A percentile compares a stretch with the other conserved stretches of the same genome.
Evolutionary conservation across 2,329 filamentous ascomycete species (phyloP).

Genomic region (Fusarium proliferatum): DNA sequence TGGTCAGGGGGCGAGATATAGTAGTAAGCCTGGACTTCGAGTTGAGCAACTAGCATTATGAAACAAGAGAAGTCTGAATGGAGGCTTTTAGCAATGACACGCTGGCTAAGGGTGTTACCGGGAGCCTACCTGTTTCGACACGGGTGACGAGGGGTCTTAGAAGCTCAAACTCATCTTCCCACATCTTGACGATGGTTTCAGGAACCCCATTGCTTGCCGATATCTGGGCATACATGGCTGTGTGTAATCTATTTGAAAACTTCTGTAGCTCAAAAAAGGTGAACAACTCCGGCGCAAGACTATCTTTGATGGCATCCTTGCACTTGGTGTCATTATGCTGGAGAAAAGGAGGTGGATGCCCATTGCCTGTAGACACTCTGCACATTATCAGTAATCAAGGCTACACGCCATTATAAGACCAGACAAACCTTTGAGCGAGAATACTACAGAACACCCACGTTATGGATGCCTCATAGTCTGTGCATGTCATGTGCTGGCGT

Average conservation of each 20-base stretch:
- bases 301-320: slow-evolving; percentile 51
- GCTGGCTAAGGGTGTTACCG: background rate
- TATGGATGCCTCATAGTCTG: slow-evolving; percentile 63
- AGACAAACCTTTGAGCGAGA: slow-evolving; percentile 59
- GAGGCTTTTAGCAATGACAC: background rate
- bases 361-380: slow-evolving; percentile 54
- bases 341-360: slow-evolving; percentile 62
- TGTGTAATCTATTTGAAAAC: slow-evolving; percentile 62
- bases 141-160: slow-evolving; percentile 58
- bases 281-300: slow-evolving; percentile 58
- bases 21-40: slow-evolving; percentile 67
- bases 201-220: slow-evolving; percentile 60
- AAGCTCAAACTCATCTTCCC: slow-evolving; percentile 65
- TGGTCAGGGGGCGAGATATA: slow-evolving; percentile 57
- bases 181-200: slow-evolving; percentile 58
- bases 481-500: slow-evolving; percentile 56
- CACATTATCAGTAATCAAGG: slow-evolving; percentile 4
- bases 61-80: slow-evolving; percentile 59
- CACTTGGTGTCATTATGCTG: slow-evolving; percentile 61
- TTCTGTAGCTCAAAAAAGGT: slow-evolving; percentile 60
- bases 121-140: slow-evolving; percentile 56
- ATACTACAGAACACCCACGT: slow-evolving; percentile 67
- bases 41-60: slow-evolving; percentile 59
- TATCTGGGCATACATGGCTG: slow-evolving; percentile 59
- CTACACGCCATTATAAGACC: background rate